Percentiles rank a stretch among this genome's conserved stretches.
Conservation (phyloP, 139 green algal species). For the Micromonas pusilla region DNA sequence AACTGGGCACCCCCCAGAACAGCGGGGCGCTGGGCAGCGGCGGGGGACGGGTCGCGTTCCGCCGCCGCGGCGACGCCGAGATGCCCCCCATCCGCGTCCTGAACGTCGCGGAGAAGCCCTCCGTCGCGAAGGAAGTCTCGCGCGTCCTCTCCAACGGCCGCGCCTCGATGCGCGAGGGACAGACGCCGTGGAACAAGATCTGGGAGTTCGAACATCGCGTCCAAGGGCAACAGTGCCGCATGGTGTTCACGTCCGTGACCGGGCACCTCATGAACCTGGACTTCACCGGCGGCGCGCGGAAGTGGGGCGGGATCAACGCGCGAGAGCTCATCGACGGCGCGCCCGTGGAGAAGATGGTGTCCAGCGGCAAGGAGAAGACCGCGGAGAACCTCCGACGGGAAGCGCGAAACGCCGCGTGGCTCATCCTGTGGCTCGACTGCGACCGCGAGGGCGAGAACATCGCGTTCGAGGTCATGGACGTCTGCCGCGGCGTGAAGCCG, state of each 20-base stretch:
- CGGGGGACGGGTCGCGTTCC: too few relatives aligned
- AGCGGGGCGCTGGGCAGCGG: too few relatives aligned
- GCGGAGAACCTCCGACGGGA: slow-evolving; percentile 68
- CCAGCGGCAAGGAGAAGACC: slow-evolving; percentile 59
- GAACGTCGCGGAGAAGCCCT: slow-evolving; percentile 94
- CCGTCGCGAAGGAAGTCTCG: slow-evolving; percentile 75
- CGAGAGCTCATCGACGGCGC: slow-evolving; percentile 51
- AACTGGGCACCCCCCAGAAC: too few relatives aligned
- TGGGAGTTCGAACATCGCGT: slow-evolving; percentile 78
- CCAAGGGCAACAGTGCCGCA: slow-evolving; percentile 46
- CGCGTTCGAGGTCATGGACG: slow-evolving; percentile 68
- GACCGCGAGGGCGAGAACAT: slow-evolving; percentile 98
- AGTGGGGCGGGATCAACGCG: slow-evolving; percentile 45
- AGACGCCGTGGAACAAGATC: slow-evolving; percentile 68
- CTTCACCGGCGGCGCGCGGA: slow-evolving; percentile 50
- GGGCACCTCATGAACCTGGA: slow-evolving; percentile 91
- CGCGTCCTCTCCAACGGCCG: slow-evolving; percentile 57
- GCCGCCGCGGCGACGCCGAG: not conserved
- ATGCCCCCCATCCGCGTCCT: slow-evolving; percentile 49
- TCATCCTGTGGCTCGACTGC: slow-evolving; percentile 97
- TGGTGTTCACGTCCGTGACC: slow-evolving; percentile 88
- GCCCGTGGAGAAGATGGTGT: not conserved
- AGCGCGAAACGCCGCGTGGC: slow-evolving; percentile 53
- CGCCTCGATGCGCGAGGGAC: slow-evolving; percentile 36
- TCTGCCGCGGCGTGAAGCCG: slow-evolving; percentile 35